A percentile compares a stretch with the other conserved stretches of the same genome.
Conservation (phyloP, 441 rosid genomes). For the Gossypium trilobum region DNA sequence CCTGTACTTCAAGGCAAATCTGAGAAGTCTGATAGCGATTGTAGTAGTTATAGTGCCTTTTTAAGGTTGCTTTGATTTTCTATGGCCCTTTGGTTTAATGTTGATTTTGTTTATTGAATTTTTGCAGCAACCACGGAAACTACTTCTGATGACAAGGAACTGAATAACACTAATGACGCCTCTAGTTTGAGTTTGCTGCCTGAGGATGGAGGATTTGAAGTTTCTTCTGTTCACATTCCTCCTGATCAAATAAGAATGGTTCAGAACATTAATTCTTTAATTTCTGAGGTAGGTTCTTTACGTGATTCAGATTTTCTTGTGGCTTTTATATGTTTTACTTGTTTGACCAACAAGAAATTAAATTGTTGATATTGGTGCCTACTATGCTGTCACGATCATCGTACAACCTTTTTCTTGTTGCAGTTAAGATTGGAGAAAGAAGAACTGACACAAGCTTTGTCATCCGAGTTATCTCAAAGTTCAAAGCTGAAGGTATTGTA, state of each 20-base stretch:
- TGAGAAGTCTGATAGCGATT: neutral
- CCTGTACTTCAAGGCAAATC: neutral
- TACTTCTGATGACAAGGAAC: slow-evolving; percentile 33
- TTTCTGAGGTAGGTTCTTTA: slow-evolving; percentile 57
- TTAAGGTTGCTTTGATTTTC: neutral
- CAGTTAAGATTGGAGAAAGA: slow-evolving; percentile 88
- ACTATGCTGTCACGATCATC: neutral
- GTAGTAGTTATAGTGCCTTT: neutral
- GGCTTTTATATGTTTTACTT: slow-evolving; percentile 8
- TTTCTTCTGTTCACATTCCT: slow-evolving; percentile 52
- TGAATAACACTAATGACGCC: slow-evolving; percentile 25
- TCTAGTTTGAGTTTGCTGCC: slow-evolving; percentile 28
- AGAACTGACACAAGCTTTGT: slow-evolving; percentile 66
- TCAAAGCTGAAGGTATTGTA: slow-evolving; percentile 61
- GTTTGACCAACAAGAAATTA: neutral
- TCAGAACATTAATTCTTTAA: slow-evolving; percentile 53
- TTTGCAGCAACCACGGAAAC: slow-evolving; percentile 30
- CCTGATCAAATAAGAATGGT: slow-evolving; percentile 69
- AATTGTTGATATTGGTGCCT: slow-evolving; percentile 11
- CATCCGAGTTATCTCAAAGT: slow-evolving; percentile 64
- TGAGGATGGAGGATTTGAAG: slow-evolving; percentile 43
- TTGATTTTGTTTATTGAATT: slow-evolving; percentile 9
- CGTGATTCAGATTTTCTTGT: slow-evolving; percentile 11
- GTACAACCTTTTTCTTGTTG: slow-evolving; percentile 27
- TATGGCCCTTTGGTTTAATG: slow-evolving; percentile 14